Percentiles rank a stretch among this genome's conserved stretches.
These are phyloP conservation scores for Aaosphaeria pasadenensis DNA, from an alignment of 2,329 filamentous ascomycete species.

Conservation along the genomic window DNA sequence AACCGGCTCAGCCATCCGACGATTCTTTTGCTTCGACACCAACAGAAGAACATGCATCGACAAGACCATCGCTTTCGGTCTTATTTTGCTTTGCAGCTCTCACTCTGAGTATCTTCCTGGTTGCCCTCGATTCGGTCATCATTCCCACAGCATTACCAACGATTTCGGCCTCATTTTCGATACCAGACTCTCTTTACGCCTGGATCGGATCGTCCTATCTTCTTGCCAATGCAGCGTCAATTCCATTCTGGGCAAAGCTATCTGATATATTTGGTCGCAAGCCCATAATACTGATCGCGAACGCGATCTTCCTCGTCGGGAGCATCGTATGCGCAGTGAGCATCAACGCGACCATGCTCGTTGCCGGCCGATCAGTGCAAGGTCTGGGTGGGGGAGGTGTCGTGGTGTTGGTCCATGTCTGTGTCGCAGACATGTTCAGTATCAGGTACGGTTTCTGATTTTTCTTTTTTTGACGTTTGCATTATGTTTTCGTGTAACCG, in stretches of 20 bases:
- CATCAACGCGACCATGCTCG: constrained; percentile 50
- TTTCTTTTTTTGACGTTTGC: background rate
- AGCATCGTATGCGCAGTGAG: constrained; percentile 51
- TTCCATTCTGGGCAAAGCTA: constrained; percentile 42
- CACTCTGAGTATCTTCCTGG: constrained; percentile 39
- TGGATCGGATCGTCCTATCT: constrained; percentile 63
- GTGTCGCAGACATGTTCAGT: constrained; percentile 55
- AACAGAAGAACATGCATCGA: background rate
- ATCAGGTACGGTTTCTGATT: constrained; percentile 20
- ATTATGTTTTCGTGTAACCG: background rate
- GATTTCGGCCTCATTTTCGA: constrained; percentile 60
- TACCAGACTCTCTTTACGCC: constrained; percentile 66
- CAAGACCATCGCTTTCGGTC: constrained; percentile 4
- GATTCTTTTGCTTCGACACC: background rate
- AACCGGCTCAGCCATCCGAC: constrained; percentile 1
- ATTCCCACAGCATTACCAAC: constrained; percentile 65
- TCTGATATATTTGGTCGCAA: constrained; percentile 40
- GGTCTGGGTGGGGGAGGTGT: constrained; percentile 55
- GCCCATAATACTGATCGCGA: constrained; percentile 30
- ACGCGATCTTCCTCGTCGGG: constrained; percentile 46
- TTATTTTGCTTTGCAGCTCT: constrained; percentile 29
- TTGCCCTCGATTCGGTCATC: constrained; percentile 53
- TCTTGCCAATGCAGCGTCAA: constrained; percentile 36
- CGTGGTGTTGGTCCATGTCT: constrained; percentile 52
- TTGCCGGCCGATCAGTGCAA: constrained; percentile 53